Evolutionary conservation across 495 filamentous ascomycete genomes (phyloP).

Genomic region (Penicillium flavigenum): DNA sequence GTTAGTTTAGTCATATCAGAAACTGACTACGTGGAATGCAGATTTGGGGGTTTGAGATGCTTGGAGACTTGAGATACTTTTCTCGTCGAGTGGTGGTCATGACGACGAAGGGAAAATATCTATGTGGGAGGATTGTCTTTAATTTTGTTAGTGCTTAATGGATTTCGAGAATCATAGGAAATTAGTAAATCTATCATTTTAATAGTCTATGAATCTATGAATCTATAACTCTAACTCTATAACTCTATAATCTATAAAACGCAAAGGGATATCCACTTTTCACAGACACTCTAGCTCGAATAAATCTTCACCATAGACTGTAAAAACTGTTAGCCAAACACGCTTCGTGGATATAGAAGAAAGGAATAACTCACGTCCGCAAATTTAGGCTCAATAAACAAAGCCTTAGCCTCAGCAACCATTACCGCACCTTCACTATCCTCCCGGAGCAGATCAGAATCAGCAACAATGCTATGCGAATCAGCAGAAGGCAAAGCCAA

Average conservation of each 20-base stretch:
- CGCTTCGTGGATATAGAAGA: background rate
- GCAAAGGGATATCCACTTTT: background rate
- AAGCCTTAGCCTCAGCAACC: constrained; percentile 72
- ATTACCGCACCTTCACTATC: constrained; percentile 57
- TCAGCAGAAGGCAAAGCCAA: constrained; percentile 17
- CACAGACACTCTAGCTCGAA: constrained; percentile 21
- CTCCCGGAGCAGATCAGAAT: constrained; percentile 25
- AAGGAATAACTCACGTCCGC: constrained; percentile 56
- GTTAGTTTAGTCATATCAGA: background rate
- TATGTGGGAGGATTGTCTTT: constrained; percentile 5
- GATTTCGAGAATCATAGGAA: too few species aligned
- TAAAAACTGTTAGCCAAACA: constrained; percentile 17
- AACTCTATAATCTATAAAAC: constrained; percentile 1
- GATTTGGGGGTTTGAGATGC: constrained; percentile 11
- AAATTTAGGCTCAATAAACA: constrained; percentile 87
- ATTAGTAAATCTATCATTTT: background rate
- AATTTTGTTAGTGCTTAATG: background rate
- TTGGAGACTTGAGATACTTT: background rate
- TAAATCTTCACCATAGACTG: constrained; percentile 46
- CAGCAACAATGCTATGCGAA: constrained; percentile 3
- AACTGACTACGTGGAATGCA: background rate
- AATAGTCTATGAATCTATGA: background rate
- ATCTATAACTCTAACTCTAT: background rate
- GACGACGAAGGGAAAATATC: background rate
- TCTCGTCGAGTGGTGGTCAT: constrained; percentile 5